Evolutionary conservation across 345 rosid genomes (phyloP).

Genomic region (Arabidopsis suecica): DNA sequence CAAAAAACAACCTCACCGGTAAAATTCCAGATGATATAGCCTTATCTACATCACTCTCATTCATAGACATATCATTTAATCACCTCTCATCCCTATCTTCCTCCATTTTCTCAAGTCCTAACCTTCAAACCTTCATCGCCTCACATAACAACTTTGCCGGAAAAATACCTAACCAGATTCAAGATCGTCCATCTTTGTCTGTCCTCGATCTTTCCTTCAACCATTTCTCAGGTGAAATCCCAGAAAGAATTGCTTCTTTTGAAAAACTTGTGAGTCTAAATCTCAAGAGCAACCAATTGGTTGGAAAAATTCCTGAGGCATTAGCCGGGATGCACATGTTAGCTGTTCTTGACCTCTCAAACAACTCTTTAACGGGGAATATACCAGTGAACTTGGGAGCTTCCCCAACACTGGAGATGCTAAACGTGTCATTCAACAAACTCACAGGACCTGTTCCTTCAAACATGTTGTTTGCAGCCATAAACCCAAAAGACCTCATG

Average conservation of each 20-base stretch:
- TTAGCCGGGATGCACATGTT: constrained; percentile 71
- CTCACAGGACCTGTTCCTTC: constrained; percentile 78
- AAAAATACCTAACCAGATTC: constrained; percentile 73
- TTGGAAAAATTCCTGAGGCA: constrained; percentile 63
- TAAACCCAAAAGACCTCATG: constrained; percentile 65
- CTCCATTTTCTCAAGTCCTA: constrained; percentile 67
- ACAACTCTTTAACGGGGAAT: constrained; percentile 69
- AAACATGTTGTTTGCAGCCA: constrained; percentile 57
- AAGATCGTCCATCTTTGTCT: constrained; percentile 74
- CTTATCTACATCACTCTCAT: constrained; percentile 71
- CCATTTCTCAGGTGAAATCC: constrained; percentile 66
- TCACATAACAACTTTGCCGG: constrained; percentile 74
- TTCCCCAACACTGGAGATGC: constrained; percentile 78
- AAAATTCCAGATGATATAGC: constrained; percentile 71
- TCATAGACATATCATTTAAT: constrained; percentile 79
- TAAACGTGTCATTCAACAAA: constrained; percentile 76
- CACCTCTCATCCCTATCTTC: constrained; percentile 75
- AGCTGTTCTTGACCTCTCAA: constrained; percentile 80
- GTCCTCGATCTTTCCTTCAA: constrained; percentile 85
- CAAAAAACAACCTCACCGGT: constrained; percentile 78
- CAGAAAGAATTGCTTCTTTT: constrained; percentile 71
- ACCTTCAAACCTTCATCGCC: constrained; percentile 74
- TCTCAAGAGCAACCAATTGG: constrained; percentile 65
- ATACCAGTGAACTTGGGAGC: constrained; percentile 69
- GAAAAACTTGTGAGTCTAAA: constrained; percentile 74